Percentiles rank a stretch among this genome's conserved stretches.
phyloP scores from a whole-genome alignment of 257 asterid species.

The Gynochthodes officinalis region DNA sequence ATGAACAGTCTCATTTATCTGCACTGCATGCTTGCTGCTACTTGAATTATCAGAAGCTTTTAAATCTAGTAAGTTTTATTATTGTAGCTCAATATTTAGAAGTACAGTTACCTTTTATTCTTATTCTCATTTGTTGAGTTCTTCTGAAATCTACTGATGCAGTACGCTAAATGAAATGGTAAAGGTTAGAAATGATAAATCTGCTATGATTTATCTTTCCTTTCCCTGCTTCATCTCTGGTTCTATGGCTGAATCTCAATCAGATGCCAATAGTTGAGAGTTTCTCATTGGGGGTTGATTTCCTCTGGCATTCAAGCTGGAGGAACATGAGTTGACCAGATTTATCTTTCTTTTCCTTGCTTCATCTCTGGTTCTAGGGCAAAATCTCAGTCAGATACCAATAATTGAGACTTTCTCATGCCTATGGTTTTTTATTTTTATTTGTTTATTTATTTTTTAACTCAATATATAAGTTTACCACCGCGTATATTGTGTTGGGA shows the following conservation, averaged over 20 bases:
- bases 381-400: too few relatives aligned
- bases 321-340: neutral
- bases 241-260: neutral
- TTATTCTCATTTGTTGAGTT: neutral
- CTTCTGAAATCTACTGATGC: neutral
- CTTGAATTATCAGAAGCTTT: neutral
- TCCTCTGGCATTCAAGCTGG: neutral
- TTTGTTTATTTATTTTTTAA: too few relatives aligned
- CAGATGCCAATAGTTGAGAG: neutral
- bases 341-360: too few relatives aligned
- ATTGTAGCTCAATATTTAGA: neutral
- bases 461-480: too few relatives aligned
- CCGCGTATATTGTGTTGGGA: too few relatives aligned
- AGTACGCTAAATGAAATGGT: neutral
- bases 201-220: neutral
- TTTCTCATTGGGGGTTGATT: neutral
- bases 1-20: neutral
- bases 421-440: too few relatives aligned
- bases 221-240: slow-evolving; percentile 1
- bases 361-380: too few relatives aligned
- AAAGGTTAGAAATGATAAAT: neutral
- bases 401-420: too few relatives aligned
- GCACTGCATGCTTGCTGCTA: neutral
- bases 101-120: neutral
- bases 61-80: neutral